These are phyloP conservation scores for Rhynchosporium agropyri DNA, from an alignment of 2,329 filamentous ascomycete species.

Conservation along the genomic window DNA sequence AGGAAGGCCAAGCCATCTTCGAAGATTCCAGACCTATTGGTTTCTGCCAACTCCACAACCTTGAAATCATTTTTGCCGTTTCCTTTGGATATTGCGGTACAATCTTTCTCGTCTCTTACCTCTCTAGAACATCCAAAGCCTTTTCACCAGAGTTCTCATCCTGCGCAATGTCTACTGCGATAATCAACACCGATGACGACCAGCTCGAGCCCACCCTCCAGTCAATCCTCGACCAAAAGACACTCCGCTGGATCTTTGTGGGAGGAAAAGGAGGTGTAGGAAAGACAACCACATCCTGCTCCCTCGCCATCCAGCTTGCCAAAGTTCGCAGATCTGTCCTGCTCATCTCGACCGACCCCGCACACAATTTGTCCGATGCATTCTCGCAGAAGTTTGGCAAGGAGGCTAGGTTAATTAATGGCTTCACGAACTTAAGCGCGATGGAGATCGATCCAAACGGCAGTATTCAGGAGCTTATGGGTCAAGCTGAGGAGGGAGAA, in stretches of 20 bases:
- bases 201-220: conserved; percentile 90
- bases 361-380: conserved; percentile 96
- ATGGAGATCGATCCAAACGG: conserved; percentile 99
- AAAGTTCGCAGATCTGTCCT: conserved; percentile 93
- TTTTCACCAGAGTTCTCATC: background rate
- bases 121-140: background rate
- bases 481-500: conserved; percentile 72
- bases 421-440: conserved; percentile 90
- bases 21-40: conserved; percentile 8
- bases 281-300: conserved; percentile 99
- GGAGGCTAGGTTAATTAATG: conserved; percentile 89
- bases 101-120: background rate
- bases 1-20: background rate
- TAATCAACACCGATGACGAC: conserved; percentile 66
- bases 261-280: conserved; percentile 98
- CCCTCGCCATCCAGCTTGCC: conserved; percentile 95
- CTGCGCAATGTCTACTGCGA: conserved; percentile 46
- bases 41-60: background rate
- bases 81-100: no score
- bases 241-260: conserved; percentile 98
- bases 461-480: conserved; percentile 92
- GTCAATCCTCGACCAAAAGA: conserved; percentile 91
- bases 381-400: conserved; percentile 99
- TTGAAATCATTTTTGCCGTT: background rate
- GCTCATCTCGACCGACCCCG: conserved; percentile 96